Conservation (phyloP, 768 basidiomycete genomes). For the Collybia mongolica region DNA sequence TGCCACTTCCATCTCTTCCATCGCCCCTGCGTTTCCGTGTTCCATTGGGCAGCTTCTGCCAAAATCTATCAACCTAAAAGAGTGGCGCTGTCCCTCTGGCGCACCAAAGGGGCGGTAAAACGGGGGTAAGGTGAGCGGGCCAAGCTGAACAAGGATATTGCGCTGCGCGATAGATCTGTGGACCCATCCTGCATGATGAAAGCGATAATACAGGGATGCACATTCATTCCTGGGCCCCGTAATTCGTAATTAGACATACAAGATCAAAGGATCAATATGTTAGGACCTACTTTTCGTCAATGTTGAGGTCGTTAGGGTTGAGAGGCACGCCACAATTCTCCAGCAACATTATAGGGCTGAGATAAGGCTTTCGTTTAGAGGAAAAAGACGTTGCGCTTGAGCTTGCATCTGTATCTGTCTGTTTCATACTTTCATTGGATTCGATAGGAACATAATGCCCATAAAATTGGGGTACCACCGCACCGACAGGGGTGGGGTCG, state of each 20-base stretch:
- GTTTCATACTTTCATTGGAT: neutral
- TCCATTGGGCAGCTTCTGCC: neutral
- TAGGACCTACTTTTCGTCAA: slow-evolving; percentile 12
- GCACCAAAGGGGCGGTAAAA: neutral
- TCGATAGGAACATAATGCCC: slow-evolving; percentile 33
- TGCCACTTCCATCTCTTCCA: neutral
- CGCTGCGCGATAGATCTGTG: slow-evolving; percentile 31
- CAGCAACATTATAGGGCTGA: slow-evolving; percentile 37
- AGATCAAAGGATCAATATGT: no score
- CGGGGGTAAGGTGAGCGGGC: slow-evolving; percentile 22
- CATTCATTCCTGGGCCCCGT: slow-evolving; percentile 31
- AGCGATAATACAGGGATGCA: slow-evolving; percentile 27
- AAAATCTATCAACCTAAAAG: slow-evolving; percentile 3
- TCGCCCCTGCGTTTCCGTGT: neutral
- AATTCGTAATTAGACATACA: slow-evolving; percentile 27
- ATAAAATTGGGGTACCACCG: slow-evolving; percentile 31
- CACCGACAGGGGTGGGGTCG: slow-evolving; percentile 40
- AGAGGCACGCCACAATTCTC: slow-evolving; percentile 37
- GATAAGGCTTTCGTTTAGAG: slow-evolving; percentile 8
- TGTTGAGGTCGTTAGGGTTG: slow-evolving; percentile 14
- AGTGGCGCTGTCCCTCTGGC: neutral
- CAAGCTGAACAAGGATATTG: slow-evolving; percentile 33
- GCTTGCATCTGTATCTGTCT: no score
- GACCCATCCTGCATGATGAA: slow-evolving; percentile 29
- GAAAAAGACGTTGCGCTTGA: no score